Evolutionary conservation across 805 yeast species (phyloP).

Genomic region (Monosporozyma aquatica): DNA sequence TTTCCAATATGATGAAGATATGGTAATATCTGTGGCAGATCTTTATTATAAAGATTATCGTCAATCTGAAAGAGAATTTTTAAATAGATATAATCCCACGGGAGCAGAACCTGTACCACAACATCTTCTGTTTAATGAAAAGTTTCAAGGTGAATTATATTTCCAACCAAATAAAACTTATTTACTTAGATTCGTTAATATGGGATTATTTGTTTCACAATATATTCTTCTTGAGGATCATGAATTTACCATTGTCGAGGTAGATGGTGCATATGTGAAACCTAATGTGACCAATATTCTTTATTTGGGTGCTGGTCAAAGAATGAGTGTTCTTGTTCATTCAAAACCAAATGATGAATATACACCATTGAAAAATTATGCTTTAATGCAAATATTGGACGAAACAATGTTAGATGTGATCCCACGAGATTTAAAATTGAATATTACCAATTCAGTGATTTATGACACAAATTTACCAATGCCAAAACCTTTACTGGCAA

Average conservation of each 20-base stretch:
- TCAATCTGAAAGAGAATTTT: slow-evolving; percentile 39
- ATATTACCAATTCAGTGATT: slow-evolving; percentile 46
- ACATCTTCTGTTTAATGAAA: slow-evolving; percentile 54
- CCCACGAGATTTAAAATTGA: slow-evolving; percentile 49
- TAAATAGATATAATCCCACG: slow-evolving; percentile 65
- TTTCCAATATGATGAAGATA: slow-evolving; percentile 55
- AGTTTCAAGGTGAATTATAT: slow-evolving; percentile 44
- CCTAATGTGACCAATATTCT: slow-evolving; percentile 47
- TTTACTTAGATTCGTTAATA: slow-evolving; percentile 52
- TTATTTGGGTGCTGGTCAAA: slow-evolving; percentile 71
- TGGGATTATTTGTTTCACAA: slow-evolving; percentile 70
- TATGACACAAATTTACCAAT: slow-evolving; percentile 35
- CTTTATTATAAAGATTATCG: slow-evolving; percentile 51
- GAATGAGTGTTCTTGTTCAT: slow-evolving; percentile 60
- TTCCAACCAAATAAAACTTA: slow-evolving; percentile 57
- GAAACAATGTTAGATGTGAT: slow-evolving; percentile 57
- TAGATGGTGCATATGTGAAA: slow-evolving; percentile 62
- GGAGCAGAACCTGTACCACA: slow-evolving; percentile 81
- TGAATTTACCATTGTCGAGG: slow-evolving; percentile 60
- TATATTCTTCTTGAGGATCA: slow-evolving; percentile 62
- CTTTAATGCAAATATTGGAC: slow-evolving; percentile 56
- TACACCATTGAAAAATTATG: slow-evolving; percentile 38
- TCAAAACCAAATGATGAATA: slow-evolving; percentile 44
- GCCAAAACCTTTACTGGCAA: slow-evolving; percentile 15
- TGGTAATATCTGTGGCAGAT: slow-evolving; percentile 48